phyloP scores from a whole-genome alignment of 2,329 filamentous ascomycete genomes.

The Stachybotrys chlorohalonatus region DNA sequence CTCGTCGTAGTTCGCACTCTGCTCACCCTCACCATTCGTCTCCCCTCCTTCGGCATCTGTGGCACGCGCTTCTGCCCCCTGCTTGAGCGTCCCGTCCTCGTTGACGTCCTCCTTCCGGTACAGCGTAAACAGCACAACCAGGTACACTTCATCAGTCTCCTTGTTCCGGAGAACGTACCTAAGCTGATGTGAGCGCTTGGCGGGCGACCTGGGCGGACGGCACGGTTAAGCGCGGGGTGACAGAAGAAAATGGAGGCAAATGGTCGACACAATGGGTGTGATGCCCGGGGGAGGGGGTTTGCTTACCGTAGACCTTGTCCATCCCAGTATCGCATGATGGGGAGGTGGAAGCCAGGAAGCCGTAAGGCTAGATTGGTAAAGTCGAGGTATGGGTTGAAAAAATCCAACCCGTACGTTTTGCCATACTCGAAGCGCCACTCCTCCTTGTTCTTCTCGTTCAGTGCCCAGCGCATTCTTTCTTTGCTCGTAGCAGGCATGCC shows the following conservation, averaged over 20 bases:
- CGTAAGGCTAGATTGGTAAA: slow-evolving; percentile 65
- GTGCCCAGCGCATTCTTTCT: slow-evolving; percentile 51
- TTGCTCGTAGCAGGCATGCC: slow-evolving; percentile 44
- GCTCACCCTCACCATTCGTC: background rate
- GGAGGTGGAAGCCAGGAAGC: slow-evolving; percentile 63
- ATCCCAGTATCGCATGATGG: slow-evolving; percentile 72
- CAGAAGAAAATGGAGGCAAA: slow-evolving; percentile 7
- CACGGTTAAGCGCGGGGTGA: slow-evolving; percentile 12
- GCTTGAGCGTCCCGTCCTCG: slow-evolving; percentile 46
- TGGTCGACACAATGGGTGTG: no score
- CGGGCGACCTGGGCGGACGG: slow-evolving; percentile 13
- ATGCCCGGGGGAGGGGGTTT: slow-evolving; percentile 5
- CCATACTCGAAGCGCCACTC: slow-evolving; percentile 47
- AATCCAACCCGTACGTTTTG: slow-evolving; percentile 48
- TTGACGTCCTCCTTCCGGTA: slow-evolving; percentile 59
- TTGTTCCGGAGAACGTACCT: slow-evolving; percentile 89
- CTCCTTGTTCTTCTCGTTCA: slow-evolving; percentile 37
- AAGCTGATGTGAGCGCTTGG: slow-evolving; percentile 68
- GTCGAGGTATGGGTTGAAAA: slow-evolving; percentile 89
- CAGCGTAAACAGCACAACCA: slow-evolving; percentile 74
- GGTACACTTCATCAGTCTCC: slow-evolving; percentile 62
- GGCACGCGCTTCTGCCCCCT: slow-evolving; percentile 20
- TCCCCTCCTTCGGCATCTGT: slow-evolving; percentile 4
- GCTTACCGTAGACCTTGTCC: slow-evolving; percentile 65
- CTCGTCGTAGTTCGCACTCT: slow-evolving; percentile 19